These are phyloP conservation scores for Apiospora saccharicola DNA, from an alignment of 2,329 filamentous ascomycete genomes.

Conservation along the genomic window DNA sequence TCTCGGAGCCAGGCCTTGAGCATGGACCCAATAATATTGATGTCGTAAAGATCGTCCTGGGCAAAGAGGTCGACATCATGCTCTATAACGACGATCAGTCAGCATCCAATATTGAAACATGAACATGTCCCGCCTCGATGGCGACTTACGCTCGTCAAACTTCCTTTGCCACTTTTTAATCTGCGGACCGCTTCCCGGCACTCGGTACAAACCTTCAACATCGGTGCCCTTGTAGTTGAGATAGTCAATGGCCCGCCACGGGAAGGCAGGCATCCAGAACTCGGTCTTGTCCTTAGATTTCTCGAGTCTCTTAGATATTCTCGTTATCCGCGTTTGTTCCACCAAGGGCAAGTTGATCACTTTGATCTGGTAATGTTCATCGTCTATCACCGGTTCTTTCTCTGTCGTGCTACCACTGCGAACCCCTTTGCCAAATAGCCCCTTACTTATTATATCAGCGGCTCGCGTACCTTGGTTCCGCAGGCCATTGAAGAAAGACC, in stretches of 20 bases:
- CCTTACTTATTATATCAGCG: slow-evolving; percentile 82
- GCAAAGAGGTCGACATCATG: slow-evolving; percentile 90
- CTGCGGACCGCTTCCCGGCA: slow-evolving; percentile 88
- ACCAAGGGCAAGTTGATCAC: slow-evolving; percentile 87
- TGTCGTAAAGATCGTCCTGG: slow-evolving; percentile 88
- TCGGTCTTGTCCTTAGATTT: slow-evolving; percentile 94
- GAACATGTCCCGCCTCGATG: not conserved
- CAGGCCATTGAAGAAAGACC: slow-evolving; percentile 74
- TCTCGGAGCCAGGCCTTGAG: slow-evolving; percentile 96
- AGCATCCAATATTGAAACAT: slow-evolving; percentile 22
- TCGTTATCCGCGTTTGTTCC: slow-evolving; percentile 87
- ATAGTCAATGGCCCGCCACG: slow-evolving; percentile 96
- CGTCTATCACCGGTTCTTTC: slow-evolving; percentile 71
- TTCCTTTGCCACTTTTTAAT: slow-evolving; percentile 93
- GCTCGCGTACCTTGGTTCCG: slow-evolving; percentile 77
- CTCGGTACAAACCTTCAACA: slow-evolving; percentile 90
- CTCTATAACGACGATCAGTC: slow-evolving; percentile 57
- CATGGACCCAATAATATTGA: slow-evolving; percentile 95
- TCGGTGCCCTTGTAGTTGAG: slow-evolving; percentile 94
- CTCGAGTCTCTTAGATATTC: slow-evolving; percentile 89
- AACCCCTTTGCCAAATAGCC: slow-evolving; percentile 80
- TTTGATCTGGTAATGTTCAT: slow-evolving; percentile 84
- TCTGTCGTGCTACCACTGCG: slow-evolving; percentile 75
- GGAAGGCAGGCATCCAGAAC: slow-evolving; percentile 97
- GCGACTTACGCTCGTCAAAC: slow-evolving; percentile 78